Base-by-base conservation (phyloP, 352 stramenopile species). In the Globisporangium rhizosaccharum region DNA sequence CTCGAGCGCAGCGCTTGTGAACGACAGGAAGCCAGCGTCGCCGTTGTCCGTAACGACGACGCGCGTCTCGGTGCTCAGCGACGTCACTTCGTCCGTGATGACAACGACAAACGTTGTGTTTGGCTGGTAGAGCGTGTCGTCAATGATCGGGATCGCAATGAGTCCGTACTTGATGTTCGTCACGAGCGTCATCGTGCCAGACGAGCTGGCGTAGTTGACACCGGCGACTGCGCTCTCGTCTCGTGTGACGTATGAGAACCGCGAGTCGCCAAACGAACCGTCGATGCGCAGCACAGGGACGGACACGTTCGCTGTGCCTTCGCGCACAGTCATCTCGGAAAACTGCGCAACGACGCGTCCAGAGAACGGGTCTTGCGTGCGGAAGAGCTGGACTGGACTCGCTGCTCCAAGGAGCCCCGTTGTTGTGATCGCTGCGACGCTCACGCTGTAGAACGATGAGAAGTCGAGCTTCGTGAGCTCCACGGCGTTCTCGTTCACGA, bases 21-120 rank as follows among this genome's bases (percentile, higher is more conserved):
- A 89, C 2, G 68, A 73, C 26, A 89, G 57, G 20, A 63, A 75
- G 11, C 79, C 79, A 12, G 76, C 79, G 44, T 89, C 76, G 2
- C 75, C 75, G 53, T 89, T 72, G 26, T 89, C 79, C 7, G 51
- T 36, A 8, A 89, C 58, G 15, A 62, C 49, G 11, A 89, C 56
- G 1, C 44, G 67, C 1, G 79, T 80, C 15, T 65, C 53, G 3
- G 61, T 79, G 28, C 53, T 23, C 8, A 64, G 44, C 2, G 26
- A 25, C 2, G 71, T 75, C 4, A 52, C 41, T 0, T 53, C 51
- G 55, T 87, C 76, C 0, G 47, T 61, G 18, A 89, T 63, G 1
- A 63, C 6, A 0, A 89, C 63, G 8, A 67, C 15, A 30, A 89
- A 87, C 0, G 68, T 66, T 14, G 75, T 83, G 23, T 67, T 69